Conservation (phyloP, 2,329 filamentous ascomycete species). For the Trichoderma polysporum region DNA sequence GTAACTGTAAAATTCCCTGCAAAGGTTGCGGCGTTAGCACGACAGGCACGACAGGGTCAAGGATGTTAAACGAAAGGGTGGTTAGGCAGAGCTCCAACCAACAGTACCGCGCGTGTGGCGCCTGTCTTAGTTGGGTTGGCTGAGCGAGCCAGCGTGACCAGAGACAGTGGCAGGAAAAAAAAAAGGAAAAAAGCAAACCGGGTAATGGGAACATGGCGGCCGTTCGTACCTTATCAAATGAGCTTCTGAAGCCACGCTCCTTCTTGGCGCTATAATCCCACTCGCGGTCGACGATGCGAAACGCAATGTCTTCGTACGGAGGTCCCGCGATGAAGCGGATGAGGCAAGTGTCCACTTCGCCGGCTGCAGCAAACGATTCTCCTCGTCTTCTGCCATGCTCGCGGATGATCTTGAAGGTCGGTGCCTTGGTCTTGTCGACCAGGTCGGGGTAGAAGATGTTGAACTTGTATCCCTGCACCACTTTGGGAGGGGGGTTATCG, state of each 20-base stretch:
- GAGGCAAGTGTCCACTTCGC: conserved; percentile 94
- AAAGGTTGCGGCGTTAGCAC: conserved; percentile 9
- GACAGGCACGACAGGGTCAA: conserved; percentile 19
- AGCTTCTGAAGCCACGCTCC: conserved; percentile 92
- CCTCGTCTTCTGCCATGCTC: conserved; percentile 87
- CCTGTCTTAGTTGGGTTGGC: conserved; percentile 2
- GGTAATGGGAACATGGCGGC: conserved; percentile 21
- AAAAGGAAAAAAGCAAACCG: conserved; percentile 21
- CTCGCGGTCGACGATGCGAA: conserved; percentile 95
- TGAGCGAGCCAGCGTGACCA: background rate
- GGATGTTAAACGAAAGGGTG: background rate
- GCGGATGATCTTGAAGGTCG: conserved; percentile 92
- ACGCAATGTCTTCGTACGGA: conserved; percentile 95
- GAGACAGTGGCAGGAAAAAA: background rate
- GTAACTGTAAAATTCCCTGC: conserved; percentile 89
- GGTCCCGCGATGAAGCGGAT: conserved; percentile 94
- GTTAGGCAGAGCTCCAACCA: background rate
- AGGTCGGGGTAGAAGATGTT: conserved; percentile 99
- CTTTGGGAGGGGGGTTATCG: conserved; percentile 95
- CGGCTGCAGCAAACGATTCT: conserved; percentile 88
- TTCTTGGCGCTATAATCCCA: conserved; percentile 98
- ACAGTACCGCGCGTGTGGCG: conserved; percentile 20
- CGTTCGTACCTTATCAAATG: conserved; percentile 85
- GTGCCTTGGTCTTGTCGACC: conserved; percentile 90
- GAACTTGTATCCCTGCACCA: conserved; percentile 99